Evolutionary conservation across 2,329 filamentous ascomycete genomes (phyloP), one percentile per base, ranked within the genome.

Genomic region (Epichloe amarillans): DNA sequence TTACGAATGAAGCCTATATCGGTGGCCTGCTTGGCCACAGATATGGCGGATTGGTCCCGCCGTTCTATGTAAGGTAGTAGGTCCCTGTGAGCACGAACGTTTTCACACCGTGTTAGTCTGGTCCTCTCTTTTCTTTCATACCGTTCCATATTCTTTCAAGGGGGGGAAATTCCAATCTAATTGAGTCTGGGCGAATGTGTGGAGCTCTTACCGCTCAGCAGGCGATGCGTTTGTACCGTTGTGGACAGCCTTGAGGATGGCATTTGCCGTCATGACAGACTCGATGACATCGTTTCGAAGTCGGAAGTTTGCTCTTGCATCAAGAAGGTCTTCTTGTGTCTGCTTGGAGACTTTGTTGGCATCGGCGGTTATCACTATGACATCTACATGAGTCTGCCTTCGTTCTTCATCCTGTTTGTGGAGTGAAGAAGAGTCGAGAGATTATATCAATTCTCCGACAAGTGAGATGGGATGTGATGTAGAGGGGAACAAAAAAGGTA

Each of bases 171-270:
- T 10, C 8, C 6, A n/a, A 17, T 35, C 17, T 10, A 12, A 23
- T 12, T 5, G 4, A 45, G n/a, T 6, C n/a, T 19, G 17, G 30
- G 30, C n/a, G 19, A 33, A 23, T 19, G 11, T 14, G 33, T 6
- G 19, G 33, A 23, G 26, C 15, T 54, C 65, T 39, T 73, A 87
- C 86, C 80, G 78, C 67, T 93, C 86, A 49, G 82, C 72, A 43
- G 79, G 77, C 2, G 80, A 78, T 17, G 80, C 76, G 53, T 79
- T 74, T 12, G 76, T 77, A 42, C 81, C 81, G 53, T 77, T 71
- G 63, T 94, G 86, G 39, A 91, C 80, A 6, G 88, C 84, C 60
- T 86, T 87, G 52, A 94, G 70, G 40, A 86, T 81, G 7, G 88
- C 87, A 59, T 88, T 84, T 51, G 82, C 82, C 57, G 80, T 79